These are phyloP conservation scores for Penicillium thymicola DNA, from an alignment of 2,329 filamentous ascomycete species.

Conservation along the genomic window DNA sequence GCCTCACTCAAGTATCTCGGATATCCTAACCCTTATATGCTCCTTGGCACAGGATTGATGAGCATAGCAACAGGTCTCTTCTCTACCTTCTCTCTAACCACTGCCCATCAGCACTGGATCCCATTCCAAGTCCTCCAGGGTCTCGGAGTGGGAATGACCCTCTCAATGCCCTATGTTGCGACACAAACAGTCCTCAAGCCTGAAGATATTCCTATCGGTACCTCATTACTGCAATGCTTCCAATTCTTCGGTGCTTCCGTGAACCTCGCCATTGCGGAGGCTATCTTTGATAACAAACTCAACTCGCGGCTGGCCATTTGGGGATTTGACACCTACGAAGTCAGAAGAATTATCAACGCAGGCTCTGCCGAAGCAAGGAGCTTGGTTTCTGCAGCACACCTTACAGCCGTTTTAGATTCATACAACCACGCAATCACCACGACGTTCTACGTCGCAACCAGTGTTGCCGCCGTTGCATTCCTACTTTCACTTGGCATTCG, in stretches of 20 bases:
- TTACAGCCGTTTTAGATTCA: background rate
- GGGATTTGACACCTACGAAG: background rate
- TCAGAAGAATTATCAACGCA: background rate
- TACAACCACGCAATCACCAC: background rate
- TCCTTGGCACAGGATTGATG: background rate
- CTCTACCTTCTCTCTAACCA: background rate
- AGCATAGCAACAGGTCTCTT: background rate
- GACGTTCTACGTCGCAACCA: background rate
- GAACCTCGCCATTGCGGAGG: background rate
- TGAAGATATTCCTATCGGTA: background rate
- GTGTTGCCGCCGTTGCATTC: background rate
- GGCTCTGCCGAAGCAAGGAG: background rate
- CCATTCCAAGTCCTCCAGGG: conserved; percentile 11
- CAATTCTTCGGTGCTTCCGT: background rate
- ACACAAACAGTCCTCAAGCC: background rate
- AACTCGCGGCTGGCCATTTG: background rate
- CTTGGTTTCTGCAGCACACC: background rate
- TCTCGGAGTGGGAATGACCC: conserved; percentile 10
- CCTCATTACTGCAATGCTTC: background rate
- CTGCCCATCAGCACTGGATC: conserved; percentile 4
- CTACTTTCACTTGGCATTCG: background rate
- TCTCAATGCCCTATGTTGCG: conserved; percentile 9
- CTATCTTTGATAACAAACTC: background rate
- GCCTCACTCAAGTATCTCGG: background rate
- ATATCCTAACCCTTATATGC: background rate